These are phyloP conservation scores for Stereocaulon alpinum DNA, from an alignment of 495 filamentous ascomycete species.

Conservation along the genomic window DNA sequence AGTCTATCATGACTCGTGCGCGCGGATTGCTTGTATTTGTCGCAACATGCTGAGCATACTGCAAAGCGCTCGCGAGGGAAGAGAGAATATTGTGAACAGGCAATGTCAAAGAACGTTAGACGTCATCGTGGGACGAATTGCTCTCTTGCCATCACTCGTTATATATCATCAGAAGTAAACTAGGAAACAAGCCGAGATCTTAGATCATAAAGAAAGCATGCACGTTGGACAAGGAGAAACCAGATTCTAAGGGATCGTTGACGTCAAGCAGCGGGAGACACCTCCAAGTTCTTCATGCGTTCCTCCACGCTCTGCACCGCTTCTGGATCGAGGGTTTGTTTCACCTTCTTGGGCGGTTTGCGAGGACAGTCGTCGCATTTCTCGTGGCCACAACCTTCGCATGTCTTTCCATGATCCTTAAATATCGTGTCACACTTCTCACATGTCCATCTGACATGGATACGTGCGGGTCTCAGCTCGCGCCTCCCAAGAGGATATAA, in stretches of 20 bases:
- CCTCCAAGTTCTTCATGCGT: constrained; percentile 39
- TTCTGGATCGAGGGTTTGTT: constrained; percentile 55
- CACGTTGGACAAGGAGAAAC: background rate
- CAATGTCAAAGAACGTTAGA: background rate
- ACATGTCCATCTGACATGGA: constrained; percentile 50
- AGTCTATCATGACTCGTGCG: no score
- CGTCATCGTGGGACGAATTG: background rate
- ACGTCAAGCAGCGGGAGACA: constrained; percentile 22
- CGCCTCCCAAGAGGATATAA: constrained; percentile 28
- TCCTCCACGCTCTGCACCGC: constrained; percentile 50
- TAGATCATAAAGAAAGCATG: background rate
- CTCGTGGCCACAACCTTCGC: constrained; percentile 50
- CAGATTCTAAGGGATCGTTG: background rate
- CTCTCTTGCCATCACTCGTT: background rate
- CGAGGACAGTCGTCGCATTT: constrained; percentile 34
- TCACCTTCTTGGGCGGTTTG: constrained; percentile 45
- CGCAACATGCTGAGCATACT: no score
- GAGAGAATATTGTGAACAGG: background rate
- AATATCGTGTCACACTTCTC: constrained; percentile 52
- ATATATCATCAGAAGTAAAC: background rate
- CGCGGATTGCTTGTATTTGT: no score
- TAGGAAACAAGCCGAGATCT: background rate
- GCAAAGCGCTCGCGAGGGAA: background rate
- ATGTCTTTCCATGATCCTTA: constrained; percentile 37
- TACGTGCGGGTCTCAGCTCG: constrained; percentile 35